Base-by-base conservation (phyloP, 2,329 filamentous ascomycete species). In the Cladophialophora immunda region DNA sequence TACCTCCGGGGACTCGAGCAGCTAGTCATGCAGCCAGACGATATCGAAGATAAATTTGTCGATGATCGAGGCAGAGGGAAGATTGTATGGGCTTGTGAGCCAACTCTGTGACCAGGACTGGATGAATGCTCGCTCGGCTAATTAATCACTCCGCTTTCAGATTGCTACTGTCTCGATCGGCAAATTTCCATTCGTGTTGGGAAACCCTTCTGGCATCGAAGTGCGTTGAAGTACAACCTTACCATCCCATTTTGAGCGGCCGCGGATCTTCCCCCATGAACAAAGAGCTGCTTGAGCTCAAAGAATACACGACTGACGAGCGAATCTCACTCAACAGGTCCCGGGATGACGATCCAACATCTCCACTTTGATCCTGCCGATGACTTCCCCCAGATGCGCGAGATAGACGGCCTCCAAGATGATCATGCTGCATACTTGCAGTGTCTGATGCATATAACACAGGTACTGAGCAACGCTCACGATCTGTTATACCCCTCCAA, bases 141-240 rank as follows among this genome's bases (percentile, higher is more conserved):
- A 64, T 38, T 11, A 41, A 13, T 7, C 27, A 30, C 32, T 19
- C 19, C 17, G 32, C 34, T 2, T 36, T 30, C 36, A 66, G 57
- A 66, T 66, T 66, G 64, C 50, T 66, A 56, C 58, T 58, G 36
- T 27, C 64, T 66, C n/a, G 64, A 66, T 50, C 58, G 64, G 22
- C 64, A 66, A 50, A 66, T 66, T 25, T 66, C 64, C 6, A 66
- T 66, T 30, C 64, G 58, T n/a, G 64, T 66, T 38, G 64, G 64
- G 9, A 66, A 66, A 58, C 47, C 64, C 36, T 66, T 66, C 25
- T 66, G 64, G 64, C 64, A 62, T 57, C 64, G 64, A 62, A 66
- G 62, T 65, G 30, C 59, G 62, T 60, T 45, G 22, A 36, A 30
- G 25, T n/a, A n/a, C n/a, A n/a, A n/a, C n/a, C n/a, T n/a, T n/a